A percentile compares a stretch with the other conserved stretches of the same genome.
Evolutionary conservation across 2,329 filamentous ascomycete species (phyloP).

Genomic region (Aureobasidium sp.): DNA sequence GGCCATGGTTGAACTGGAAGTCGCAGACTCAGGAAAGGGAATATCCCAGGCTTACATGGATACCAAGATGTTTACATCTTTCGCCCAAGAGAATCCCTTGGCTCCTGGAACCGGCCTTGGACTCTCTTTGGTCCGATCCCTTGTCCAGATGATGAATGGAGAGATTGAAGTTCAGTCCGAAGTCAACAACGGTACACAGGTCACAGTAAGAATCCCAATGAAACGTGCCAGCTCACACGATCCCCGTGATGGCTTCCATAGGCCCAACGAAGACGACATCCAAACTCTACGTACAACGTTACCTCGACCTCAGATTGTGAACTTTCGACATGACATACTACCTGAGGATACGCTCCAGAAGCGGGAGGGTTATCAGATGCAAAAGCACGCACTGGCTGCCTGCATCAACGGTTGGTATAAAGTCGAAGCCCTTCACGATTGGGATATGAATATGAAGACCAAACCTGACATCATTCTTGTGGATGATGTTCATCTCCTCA

Average conservation of each 20-base stretch:
- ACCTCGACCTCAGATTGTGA: constrained; percentile 17
- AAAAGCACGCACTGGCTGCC: constrained; percentile 18
- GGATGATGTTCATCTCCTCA: constrained; percentile 20
- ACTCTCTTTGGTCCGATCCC: constrained; percentile 15
- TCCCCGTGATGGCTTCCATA: not conserved
- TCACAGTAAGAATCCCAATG: constrained; percentile 12
- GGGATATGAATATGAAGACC: constrained; percentile 17
- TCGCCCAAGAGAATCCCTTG: constrained; percentile 16
- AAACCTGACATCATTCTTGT: constrained; percentile 18
- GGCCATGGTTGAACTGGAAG: constrained; percentile 2
- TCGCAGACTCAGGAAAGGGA: constrained; percentile 17
- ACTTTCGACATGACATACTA: constrained; percentile 18
- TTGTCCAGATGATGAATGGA: constrained; percentile 15
- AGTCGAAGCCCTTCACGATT: constrained; percentile 19
- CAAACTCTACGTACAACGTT: not conserved
- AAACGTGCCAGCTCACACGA: not conserved
- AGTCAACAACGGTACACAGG: constrained; percentile 12
- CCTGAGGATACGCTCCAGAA: constrained; percentile 18
- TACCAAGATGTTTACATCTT: constrained; percentile 16
- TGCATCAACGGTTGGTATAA: constrained; percentile 20
- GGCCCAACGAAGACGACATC: constrained; percentile 2
- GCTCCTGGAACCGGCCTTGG: constrained; percentile 17
- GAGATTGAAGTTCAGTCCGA: constrained; percentile 16
- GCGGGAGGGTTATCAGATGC: constrained; percentile 16
- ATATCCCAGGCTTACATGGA: constrained; percentile 16